Evolutionary conservation across 2,329 filamentous ascomycete species (phyloP), one percentile per base, ranked within the genome.

Genomic region (Xylariaceae sp.): DNA sequence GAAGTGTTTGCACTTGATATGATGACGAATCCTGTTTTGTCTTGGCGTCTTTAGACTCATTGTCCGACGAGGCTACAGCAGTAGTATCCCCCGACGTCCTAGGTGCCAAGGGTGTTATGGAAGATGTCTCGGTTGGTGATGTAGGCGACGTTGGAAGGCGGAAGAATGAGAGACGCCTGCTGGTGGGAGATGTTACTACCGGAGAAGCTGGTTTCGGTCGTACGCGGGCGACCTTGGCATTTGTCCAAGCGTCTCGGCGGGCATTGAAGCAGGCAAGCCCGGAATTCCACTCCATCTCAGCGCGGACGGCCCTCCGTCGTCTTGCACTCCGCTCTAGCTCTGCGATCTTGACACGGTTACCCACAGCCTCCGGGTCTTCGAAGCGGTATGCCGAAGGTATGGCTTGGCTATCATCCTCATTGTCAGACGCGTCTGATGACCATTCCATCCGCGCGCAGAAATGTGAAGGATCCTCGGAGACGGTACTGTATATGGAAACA

Each of bases 221-320:
- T 35, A 80, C 62, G 35, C 74, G 74, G 28, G 75, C 76, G 9
- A 70, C 74, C 48, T 76, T 77, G 24, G 89, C 90, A 24, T 86
- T 84, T 1, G 89, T 91, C 91, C 91, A 97, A 6, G 81, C 82
- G 65, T 95, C 81, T 37, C 90, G 77, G 44, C 87, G 74, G 22
- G 83, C 78, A 44, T 83, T 78, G 65, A 88, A 97, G 60, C 85
- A 85, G n/a, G 81, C 77, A 42, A 96, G 62, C 0, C 91, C 91
- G 29, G 83, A 72, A 55, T 96, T 97, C 83, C 86, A 94, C 22
- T 69, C 62, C 66, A 81, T 76, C 66, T 87, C 84, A 42, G 81
- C 78, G 47, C 78, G 74, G 37, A 79, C 59, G 37, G 71, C 75
- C 52, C 72, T 76, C 41, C 81, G 72, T 32, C 78, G 71, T 47